Evolutionary conservation across 768 basidiomycete species (phyloP).

Genomic region (Serendipita sp.): DNA sequence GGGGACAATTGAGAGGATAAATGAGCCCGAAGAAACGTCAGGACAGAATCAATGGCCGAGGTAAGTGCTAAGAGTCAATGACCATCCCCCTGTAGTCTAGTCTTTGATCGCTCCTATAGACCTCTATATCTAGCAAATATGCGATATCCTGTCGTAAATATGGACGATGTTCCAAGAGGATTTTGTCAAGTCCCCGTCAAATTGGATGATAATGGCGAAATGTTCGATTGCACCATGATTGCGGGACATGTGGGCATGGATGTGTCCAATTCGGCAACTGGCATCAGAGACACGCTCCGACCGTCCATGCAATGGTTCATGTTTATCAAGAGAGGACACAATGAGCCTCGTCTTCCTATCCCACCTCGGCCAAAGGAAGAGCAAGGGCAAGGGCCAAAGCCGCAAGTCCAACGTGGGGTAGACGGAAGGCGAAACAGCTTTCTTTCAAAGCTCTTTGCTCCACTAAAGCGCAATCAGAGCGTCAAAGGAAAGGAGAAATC

Average conservation of each 20-base stretch:
- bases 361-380: too few species aligned
- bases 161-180: conserved; percentile 17
- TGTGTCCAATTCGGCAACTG: neutral
- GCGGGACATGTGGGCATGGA: conserved; percentile 12
- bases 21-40: neutral
- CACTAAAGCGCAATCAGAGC: too few species aligned
- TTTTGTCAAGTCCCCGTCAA: conserved; percentile 18
- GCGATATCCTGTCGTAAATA: conserved; percentile 9
- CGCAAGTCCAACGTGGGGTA: too few species aligned
- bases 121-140: conserved; percentile 7
- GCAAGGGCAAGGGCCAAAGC: too few species aligned
- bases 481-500: too few species aligned
- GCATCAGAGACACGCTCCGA: neutral
- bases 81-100: too few species aligned
- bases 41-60: neutral
- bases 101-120: too few species aligned
- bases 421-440: too few species aligned
- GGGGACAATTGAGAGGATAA: neutral
- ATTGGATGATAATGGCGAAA: conserved; percentile 15
- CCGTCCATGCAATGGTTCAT: neutral
- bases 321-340: neutral
- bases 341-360: neutral
- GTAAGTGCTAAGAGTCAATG: neutral
- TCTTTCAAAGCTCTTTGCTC: too few species aligned
- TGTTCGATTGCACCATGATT: conserved; percentile 17